These are phyloP conservation scores for Straminergon stramineum DNA, from an alignment of 225 moss, liverwort and hornwort genomes.

Conservation along the genomic window DNA sequence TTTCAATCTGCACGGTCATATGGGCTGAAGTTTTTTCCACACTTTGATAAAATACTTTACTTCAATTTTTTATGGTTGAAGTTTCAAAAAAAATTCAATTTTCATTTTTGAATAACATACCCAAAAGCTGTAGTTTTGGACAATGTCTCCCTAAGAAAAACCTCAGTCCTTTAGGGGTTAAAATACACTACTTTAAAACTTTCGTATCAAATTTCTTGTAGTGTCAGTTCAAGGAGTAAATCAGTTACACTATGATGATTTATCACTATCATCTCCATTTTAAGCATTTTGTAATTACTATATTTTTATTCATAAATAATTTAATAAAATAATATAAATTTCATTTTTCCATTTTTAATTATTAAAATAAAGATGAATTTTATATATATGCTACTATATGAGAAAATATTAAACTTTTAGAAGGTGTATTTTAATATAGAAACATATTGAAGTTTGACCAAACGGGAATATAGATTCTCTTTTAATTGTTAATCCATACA, in stretches of 20 bases:
- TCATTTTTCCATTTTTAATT: not conserved
- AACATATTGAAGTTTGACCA: not conserved
- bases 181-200: not conserved
- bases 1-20: no score
- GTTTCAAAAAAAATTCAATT: no score
- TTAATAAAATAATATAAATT: not conserved
- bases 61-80: no score
- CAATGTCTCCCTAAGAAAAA: no score
- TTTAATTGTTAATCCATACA: not conserved
- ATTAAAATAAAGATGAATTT: not conserved
- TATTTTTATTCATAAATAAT: not conserved
- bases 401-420: not conserved
- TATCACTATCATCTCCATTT: not conserved
- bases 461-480: rapidly evolving
- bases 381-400: not conserved
- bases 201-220: not conserved
- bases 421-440: not conserved
- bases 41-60: no score
- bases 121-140: no score
- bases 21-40: no score
- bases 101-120: no score
- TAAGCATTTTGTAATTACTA: not conserved
- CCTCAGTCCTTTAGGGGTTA: no score
- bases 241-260: not conserved
- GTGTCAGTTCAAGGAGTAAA: not conserved